Conservation (phyloP, 2,329 filamentous ascomycete species). For the Colletotrichum sp. region DNA sequence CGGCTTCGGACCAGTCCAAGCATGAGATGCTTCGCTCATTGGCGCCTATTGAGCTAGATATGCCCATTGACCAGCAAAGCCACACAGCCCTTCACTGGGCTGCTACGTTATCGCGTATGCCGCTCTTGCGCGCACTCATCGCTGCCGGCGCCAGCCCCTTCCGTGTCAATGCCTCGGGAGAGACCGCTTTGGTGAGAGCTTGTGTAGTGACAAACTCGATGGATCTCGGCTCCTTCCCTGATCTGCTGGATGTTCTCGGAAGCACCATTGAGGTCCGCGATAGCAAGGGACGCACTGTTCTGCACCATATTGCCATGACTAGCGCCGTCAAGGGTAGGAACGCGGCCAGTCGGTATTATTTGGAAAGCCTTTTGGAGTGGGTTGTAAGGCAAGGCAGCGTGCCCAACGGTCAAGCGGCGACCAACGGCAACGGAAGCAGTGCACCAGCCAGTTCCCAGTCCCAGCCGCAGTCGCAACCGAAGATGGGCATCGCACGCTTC, state of each 20-base stretch:
- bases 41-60: constrained; percentile 82
- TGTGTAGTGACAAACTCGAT: constrained; percentile 94
- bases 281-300: constrained; percentile 85
- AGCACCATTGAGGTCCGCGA: constrained; percentile 91
- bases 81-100: constrained; percentile 97
- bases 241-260: constrained; percentile 86
- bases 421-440: constrained; percentile 30
- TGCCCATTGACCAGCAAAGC: constrained; percentile 86
- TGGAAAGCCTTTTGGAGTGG: constrained; percentile 93
- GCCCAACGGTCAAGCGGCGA: constrained; percentile 54
- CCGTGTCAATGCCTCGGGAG: constrained; percentile 86
- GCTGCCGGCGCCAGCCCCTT: constrained; percentile 85
- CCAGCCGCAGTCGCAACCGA: constrained; percentile 50
- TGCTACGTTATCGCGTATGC: constrained; percentile 86
- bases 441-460: constrained; percentile 45
- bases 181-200: constrained; percentile 92
- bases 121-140: constrained; percentile 81
- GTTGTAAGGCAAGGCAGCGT: constrained; percentile 84
- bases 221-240: constrained; percentile 88
- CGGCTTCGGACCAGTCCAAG: constrained; percentile 71
- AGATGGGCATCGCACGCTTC: constrained; percentile 88
- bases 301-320: constrained; percentile 96
- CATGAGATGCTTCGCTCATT: constrained; percentile 80
- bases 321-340: constrained; percentile 94
- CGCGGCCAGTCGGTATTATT: constrained; percentile 91